Conservation (phyloP, 2,329 filamentous ascomycete species). For the Curvularia eragrostidis region DNA sequence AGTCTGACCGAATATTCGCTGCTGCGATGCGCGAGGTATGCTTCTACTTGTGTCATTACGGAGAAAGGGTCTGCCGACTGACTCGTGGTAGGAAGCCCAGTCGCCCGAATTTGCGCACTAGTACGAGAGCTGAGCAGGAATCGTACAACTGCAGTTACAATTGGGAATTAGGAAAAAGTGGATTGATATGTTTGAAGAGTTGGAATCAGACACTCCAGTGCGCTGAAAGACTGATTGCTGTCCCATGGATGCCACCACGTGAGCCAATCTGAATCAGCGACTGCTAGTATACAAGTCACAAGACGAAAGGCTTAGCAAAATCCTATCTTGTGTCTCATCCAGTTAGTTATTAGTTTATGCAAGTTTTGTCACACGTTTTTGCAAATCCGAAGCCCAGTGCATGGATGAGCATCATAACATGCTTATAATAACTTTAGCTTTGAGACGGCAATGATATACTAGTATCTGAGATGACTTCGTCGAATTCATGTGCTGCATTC, state of each 20-base stretch:
- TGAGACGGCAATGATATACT: neutral
- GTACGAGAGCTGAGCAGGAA: neutral
- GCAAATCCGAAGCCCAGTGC: too few relatives aligned
- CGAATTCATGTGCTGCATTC: neutral
- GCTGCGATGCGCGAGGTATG: neutral
- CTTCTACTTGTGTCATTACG: rapidly evolving
- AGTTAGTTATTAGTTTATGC: neutral
- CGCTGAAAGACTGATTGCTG: neutral
- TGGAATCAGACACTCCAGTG: neutral
- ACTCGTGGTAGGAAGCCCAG: neutral
- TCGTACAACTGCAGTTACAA: neutral
- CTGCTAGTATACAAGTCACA: neutral
- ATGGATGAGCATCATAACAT: neutral
- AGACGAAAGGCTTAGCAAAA: neutral
- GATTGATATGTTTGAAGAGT: neutral
- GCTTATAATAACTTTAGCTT: neutral
- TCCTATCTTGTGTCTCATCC: neutral
- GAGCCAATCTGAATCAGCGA: neutral
- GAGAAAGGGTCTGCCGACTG: neutral
- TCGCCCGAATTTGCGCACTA: neutral
- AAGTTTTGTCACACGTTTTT: neutral
- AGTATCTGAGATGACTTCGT: neutral
- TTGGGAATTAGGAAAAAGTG: too few relatives aligned
- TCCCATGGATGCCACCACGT: neutral
- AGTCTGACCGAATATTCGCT: neutral